phyloP scores from a whole-genome alignment of 495 filamentous ascomycete genomes.

The Neurospora sp. region DNA sequence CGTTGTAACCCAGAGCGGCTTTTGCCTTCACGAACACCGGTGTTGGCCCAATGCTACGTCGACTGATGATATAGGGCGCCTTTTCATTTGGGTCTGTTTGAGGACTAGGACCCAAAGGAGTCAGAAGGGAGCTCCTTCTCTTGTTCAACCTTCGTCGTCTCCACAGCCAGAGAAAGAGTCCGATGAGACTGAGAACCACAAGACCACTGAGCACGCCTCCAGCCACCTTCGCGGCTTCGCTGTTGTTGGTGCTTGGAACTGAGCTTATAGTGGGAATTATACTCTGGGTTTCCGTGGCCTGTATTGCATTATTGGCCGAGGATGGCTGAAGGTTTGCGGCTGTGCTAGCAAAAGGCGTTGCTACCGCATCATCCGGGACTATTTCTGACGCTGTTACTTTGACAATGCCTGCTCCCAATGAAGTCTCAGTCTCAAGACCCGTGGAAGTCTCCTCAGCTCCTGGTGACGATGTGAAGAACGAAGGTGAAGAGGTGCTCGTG shows the following conservation, averaged over 20 bases:
- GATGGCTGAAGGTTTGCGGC: slow-evolving; percentile 8
- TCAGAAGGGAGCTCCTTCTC: slow-evolving; percentile 33
- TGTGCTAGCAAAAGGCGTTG: slow-evolving; percentile 13
- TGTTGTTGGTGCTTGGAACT: slow-evolving; percentile 8
- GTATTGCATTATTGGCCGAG: slow-evolving; percentile 7
- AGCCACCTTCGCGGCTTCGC: slow-evolving; percentile 25
- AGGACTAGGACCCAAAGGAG: slow-evolving; percentile 29
- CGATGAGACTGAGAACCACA: slow-evolving; percentile 32
- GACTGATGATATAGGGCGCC: slow-evolving; percentile 30
- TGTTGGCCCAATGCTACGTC: slow-evolving; percentile 33
- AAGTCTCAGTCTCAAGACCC: not conserved
- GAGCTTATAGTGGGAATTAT: slow-evolving; percentile 11
- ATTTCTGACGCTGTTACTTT: slow-evolving; percentile 9
- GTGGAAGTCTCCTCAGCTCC: not conserved
- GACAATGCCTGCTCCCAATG: not conserved
- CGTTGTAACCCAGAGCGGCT: slow-evolving; percentile 26
- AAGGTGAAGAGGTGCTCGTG: slow-evolving; percentile 8
- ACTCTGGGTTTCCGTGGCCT: slow-evolving; percentile 7
- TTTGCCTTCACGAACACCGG: slow-evolving; percentile 26
- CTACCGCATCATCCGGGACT: slow-evolving; percentile 4
- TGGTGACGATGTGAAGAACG: not conserved
- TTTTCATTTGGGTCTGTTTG: slow-evolving; percentile 20
- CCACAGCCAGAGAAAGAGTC: slow-evolving; percentile 39
- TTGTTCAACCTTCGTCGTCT: slow-evolving; percentile 28
- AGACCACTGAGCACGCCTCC: slow-evolving; percentile 42